Evolutionary conservation across 108 stramenopile genomes (phyloP).

Genomic region (Aurantiochytrium sp.): DNA sequence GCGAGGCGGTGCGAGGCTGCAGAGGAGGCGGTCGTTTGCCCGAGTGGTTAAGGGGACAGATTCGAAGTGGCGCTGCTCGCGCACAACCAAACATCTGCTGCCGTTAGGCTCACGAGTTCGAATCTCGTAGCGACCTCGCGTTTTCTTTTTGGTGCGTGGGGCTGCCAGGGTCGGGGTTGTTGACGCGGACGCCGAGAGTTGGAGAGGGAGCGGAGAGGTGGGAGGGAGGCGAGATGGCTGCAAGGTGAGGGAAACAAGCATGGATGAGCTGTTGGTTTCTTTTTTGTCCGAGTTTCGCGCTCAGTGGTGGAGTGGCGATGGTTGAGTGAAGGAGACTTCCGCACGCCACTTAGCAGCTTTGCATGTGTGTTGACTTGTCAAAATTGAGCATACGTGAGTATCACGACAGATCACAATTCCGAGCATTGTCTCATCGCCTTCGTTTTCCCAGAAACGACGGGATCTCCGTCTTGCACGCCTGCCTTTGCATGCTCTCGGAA

Average conservation of each 20-base stretch:
- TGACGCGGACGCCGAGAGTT: too few species aligned
- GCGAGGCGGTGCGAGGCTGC: too few species aligned
- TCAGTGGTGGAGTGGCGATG: background rate
- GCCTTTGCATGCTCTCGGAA: too few species aligned
- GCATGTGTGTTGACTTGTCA: too few species aligned
- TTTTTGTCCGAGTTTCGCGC: background rate
- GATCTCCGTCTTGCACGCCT: too few species aligned
- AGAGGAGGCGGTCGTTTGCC: background rate
- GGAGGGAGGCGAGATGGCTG: background rate
- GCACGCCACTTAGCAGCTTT: too few species aligned
- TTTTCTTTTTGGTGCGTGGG: background rate
- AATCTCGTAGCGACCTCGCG: background rate
- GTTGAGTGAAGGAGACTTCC: background rate
- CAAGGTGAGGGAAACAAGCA: background rate
- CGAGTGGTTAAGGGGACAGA: constrained; percentile 9
- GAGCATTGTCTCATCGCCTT: too few species aligned
- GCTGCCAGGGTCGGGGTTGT: too few species aligned
- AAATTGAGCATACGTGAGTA: too few species aligned
- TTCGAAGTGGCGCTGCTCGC: background rate
- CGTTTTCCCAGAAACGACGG: too few species aligned
- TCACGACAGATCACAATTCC: too few species aligned
- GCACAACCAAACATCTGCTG: background rate
- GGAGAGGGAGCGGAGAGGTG: background rate
- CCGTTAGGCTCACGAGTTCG: background rate
- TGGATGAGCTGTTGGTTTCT: background rate